Percentiles rank a stretch among this genome's conserved stretches.
Conservation (phyloP, 768 basidiomycete genomes). For the Boletus tylopilopsis region DNA sequence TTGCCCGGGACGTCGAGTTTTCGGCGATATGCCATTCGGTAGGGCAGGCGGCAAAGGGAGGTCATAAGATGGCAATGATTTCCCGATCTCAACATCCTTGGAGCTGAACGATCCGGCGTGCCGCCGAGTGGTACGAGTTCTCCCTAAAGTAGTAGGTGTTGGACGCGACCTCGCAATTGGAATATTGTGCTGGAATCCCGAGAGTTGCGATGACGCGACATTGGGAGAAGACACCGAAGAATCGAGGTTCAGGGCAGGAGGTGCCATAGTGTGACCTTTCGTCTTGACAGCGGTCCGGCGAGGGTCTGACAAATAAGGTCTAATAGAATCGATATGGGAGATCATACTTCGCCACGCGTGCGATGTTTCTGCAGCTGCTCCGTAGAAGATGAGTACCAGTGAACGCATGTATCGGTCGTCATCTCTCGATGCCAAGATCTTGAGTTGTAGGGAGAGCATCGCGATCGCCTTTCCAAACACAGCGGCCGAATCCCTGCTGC, state of each 20-base stretch:
- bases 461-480: constrained; percentile 87
- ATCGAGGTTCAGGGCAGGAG: constrained; percentile 24
- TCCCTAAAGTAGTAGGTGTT: constrained; percentile 31
- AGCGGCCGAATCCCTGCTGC: constrained; percentile 77
- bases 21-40: constrained; percentile 25
- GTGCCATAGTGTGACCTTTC: constrained; percentile 20
- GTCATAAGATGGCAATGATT: constrained; percentile 67
- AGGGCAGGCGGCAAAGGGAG: constrained; percentile 29
- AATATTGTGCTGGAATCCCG: constrained; percentile 18
- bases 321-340: constrained; percentile 67
- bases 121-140: constrained; percentile 60
- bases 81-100: constrained; percentile 88
- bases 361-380: constrained; percentile 84
- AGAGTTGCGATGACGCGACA: constrained; percentile 22
- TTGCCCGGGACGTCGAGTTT: constrained; percentile 47
- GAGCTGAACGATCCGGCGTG: constrained; percentile 96
- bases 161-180: constrained; percentile 31
- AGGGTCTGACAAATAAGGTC: constrained; percentile 53
- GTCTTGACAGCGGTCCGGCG: constrained; percentile 36
- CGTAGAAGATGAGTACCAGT: constrained; percentile 83
- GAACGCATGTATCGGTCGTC: constrained; percentile 88
- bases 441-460: constrained; percentile 77
- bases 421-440: constrained; percentile 65
- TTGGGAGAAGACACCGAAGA: constrained; percentile 27
- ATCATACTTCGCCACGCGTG: constrained; percentile 78